Evolutionary conservation across 2,329 filamentous ascomycete species (phyloP), one percentile per base, ranked within the genome.

Genomic region (Endoconidiophora polonica): DNA sequence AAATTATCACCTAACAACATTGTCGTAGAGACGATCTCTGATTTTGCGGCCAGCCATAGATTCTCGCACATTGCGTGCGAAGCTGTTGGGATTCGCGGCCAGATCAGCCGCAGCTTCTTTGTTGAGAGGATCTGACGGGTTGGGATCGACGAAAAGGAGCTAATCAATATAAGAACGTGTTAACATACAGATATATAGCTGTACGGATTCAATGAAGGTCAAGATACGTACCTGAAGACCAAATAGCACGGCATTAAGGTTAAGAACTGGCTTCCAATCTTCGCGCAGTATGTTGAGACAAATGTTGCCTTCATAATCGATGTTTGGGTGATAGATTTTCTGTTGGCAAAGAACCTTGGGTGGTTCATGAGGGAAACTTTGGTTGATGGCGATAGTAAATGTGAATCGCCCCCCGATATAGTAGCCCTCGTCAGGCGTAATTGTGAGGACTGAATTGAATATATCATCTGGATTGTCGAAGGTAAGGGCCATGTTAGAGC

Each of bases 261-360:
- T 96, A 62, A 98, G 69, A 42, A 98, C 91, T 0, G 91, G 91
- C 72, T 96, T 98, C 91, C 91, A 98, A 69, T 98, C 91, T 68
- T 98, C 91, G 55, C 91, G 74, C 60, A 98, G 67, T 59, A 98
- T 98, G 65, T 98, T 98, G 61, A 98, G 68, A 70, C 91, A 98
- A 55, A 98, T 88, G 63, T 98, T 98, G 58, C 91, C 91, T 63
- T 96, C 86, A 39, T 94, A 74, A 61, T 98, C 91, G 63, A 98
- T 98, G 66, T 98, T 98, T 4, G 91, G 91, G 64, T 98, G 91
- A 69, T 98, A 98, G 59, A 98, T 96, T 73, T 94, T 96, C 68
- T 98, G 86, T 58, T 81, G 83, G 69, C 91, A 96, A 61, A 85
- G 91, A 58, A 98, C 91, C 68, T 96, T 96, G 18, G 91, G 91